phyloP scores from a whole-genome alignment of 2,329 filamentous ascomycete species.

The Sclerotinia nivalis region DNA sequence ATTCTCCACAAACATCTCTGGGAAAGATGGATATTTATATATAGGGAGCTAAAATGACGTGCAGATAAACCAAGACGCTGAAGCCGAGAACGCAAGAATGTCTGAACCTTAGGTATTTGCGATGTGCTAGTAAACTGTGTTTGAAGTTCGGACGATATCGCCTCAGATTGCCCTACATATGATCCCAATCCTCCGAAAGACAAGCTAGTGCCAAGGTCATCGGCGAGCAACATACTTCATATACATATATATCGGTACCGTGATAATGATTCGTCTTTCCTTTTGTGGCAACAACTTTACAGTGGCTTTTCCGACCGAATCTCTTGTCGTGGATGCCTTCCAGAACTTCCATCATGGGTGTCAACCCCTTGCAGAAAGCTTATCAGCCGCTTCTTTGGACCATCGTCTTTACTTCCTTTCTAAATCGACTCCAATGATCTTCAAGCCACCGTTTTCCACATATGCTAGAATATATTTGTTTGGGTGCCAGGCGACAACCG shows the following conservation, averaged over 20 bases:
- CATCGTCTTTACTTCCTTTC: slow-evolving; percentile 35
- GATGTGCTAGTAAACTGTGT: not conserved
- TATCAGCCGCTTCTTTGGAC: not conserved
- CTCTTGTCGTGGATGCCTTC: slow-evolving; percentile 1
- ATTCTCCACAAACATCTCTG: not conserved
- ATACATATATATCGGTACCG: not conserved
- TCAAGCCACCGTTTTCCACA: slow-evolving; percentile 62
- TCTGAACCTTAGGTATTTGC: not conserved
- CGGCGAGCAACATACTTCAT: not conserved
- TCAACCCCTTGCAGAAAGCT: not conserved
- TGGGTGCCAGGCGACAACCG: slow-evolving; percentile 75
- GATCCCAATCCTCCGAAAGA: not conserved
- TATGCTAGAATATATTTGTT: slow-evolving; percentile 74
- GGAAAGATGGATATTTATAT: not conserved
- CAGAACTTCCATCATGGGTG: not conserved
- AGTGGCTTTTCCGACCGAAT: not conserved
- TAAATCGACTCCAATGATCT: slow-evolving; percentile 55
- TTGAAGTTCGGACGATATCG: not conserved
- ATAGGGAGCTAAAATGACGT: not conserved
- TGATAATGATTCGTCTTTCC: not conserved
- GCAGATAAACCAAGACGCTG: not conserved
- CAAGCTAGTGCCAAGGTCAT: not conserved
- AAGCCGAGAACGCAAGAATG: not conserved
- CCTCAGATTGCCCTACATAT: not conserved
- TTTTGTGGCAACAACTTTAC: not conserved